These are phyloP conservation scores for Circinella minor DNA, from an alignment of 371 early-diverging fungal genomes.

Conservation along the genomic window DNA sequence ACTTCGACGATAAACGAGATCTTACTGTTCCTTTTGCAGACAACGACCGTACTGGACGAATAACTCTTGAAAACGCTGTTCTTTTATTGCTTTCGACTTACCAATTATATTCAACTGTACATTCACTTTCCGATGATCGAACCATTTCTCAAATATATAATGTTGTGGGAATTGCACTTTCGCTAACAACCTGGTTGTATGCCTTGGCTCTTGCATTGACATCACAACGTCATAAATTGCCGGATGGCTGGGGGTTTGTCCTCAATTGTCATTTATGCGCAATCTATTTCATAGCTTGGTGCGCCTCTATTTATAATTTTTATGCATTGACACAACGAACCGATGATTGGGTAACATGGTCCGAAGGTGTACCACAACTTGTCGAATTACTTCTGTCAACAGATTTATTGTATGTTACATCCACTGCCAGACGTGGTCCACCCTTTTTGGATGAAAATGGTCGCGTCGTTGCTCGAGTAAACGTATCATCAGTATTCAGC, in stretches of 20 bases:
- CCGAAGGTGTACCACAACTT: conserved; percentile 21
- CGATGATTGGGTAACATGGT: conserved; percentile 6
- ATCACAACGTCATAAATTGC: conserved; percentile 29
- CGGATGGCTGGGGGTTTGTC: conserved; percentile 41
- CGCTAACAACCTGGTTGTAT: conserved; percentile 36
- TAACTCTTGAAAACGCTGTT: conserved; percentile 16
- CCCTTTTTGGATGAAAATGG: conserved; percentile 43
- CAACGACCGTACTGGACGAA: conserved; percentile 20
- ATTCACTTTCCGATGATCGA: conserved; percentile 6
- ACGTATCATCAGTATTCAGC: conserved; percentile 22
- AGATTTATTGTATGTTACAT: conserved; percentile 37
- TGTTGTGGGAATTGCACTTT: conserved; percentile 16
- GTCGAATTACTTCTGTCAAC: conserved; percentile 23
- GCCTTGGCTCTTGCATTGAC: conserved; percentile 25
- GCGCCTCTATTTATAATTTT: conserved; percentile 7
- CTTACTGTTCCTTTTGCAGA: conserved; percentile 26
- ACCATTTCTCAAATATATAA: background rate
- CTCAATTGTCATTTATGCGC: conserved; percentile 46
- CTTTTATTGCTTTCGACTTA: conserved; percentile 15
- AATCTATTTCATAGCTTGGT: conserved; percentile 26
- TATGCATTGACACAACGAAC: conserved; percentile 8
- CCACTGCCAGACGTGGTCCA: conserved; percentile 33
- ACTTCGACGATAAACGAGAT: conserved; percentile 24
- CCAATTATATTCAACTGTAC: conserved; percentile 14
- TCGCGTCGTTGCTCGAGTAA: conserved; percentile 18